Evolutionary conservation across 345 rosid genomes (phyloP).

Genomic region (Euphorbia tirucalli): DNA sequence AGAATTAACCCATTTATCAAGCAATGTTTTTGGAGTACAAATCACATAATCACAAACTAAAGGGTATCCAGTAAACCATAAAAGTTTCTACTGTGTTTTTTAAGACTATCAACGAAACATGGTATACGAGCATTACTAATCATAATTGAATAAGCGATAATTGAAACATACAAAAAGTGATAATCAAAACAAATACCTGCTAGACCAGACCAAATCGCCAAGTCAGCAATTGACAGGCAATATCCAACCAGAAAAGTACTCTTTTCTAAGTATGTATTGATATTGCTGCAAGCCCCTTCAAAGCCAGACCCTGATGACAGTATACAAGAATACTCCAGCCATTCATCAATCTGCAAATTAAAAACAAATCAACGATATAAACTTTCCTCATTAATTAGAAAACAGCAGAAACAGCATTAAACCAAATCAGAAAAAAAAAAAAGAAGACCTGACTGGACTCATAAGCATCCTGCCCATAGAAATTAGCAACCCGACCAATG

Average conservation of each 20-base stretch:
- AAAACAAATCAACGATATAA: conserved; percentile 2
- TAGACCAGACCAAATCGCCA: conserved; percentile 85
- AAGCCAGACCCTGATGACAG: conserved; percentile 78
- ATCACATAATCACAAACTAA: too few species aligned
- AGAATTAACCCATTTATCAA: too few species aligned
- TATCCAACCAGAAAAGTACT: conserved; percentile 68
- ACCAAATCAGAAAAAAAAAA: too few species aligned
- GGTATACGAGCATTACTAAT: background rate
- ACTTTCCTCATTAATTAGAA: background rate
- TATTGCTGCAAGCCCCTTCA: conserved; percentile 64
- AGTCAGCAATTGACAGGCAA: conserved; percentile 69
- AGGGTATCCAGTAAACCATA: too few species aligned
- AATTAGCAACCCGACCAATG: conserved; percentile 51
- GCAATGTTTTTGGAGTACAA: too few species aligned
- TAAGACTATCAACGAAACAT: too few species aligned
- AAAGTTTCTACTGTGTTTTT: too few species aligned
- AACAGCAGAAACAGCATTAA: too few species aligned
- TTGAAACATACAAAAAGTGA: background rate
- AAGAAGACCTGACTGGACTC: conserved; percentile 57
- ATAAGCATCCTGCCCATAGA: conserved; percentile 47
- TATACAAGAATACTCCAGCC: conserved; percentile 66
- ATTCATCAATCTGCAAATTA: conserved; percentile 65
- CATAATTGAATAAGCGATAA: background rate
- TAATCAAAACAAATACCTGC: conserved; percentile 46
- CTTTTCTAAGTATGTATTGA: conserved; percentile 50